A percentile compares a stretch with the other conserved stretches of the same genome.
These are phyloP conservation scores for Eucalyptus sp. DNA, from an alignment of 345 rosid species.

Conservation along the genomic window DNA sequence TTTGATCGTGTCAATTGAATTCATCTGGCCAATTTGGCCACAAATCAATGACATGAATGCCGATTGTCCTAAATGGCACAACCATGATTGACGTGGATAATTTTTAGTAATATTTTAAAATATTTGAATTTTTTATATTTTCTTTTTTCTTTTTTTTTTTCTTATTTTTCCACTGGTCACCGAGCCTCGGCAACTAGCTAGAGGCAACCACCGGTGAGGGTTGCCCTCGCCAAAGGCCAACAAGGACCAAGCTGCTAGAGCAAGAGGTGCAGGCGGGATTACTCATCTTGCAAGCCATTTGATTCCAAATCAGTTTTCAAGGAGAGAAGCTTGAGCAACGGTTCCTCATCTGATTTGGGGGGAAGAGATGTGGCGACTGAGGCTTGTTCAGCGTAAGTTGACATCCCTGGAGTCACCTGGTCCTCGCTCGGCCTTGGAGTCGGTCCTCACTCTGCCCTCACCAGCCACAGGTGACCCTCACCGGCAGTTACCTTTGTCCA, in stretches of 20 bases:
- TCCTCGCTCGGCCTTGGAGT: too few species aligned
- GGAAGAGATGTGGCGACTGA: background rate
- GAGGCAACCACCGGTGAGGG: background rate
- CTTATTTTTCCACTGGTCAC: fast-evolving
- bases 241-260: background rate
- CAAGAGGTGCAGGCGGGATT: background rate
- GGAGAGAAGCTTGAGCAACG: background rate
- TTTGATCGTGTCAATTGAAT: too few species aligned
- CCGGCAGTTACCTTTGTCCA: too few species aligned
- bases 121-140: too few species aligned
- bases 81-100: fast-evolving
- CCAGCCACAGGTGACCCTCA: too few species aligned
- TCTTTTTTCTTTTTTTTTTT: too few species aligned
- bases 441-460: too few species aligned
- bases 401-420: background rate
- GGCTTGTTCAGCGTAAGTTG: background rate
- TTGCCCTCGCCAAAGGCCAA: background rate
- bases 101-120: too few species aligned
- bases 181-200: background rate
- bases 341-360: background rate
- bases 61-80: background rate
- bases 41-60: background rate
- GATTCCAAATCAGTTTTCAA: background rate
- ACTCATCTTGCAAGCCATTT: background rate
- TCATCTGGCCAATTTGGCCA: background rate